Evolutionary conservation across 768 basidiomycete genomes (phyloP), one percentile per base, ranked within the genome.

Genomic region (Rickenella mellea): DNA sequence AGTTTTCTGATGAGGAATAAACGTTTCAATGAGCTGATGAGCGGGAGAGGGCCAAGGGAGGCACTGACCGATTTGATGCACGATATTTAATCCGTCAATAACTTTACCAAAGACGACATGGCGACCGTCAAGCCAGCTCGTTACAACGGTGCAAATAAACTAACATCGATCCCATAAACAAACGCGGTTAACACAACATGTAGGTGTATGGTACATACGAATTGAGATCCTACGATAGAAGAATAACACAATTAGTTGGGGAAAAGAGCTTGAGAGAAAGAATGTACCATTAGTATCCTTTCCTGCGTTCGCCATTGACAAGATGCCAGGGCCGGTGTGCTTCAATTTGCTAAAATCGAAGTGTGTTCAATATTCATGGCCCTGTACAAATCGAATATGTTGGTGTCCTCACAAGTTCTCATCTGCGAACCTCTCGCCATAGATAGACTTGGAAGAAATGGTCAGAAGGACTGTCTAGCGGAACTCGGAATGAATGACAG

Each of bases 101-200:
- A 97, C 86, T 51, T 78, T 79, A 40, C 94, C 94, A 49, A 97
- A 96, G 28, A 97, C 93, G 55, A 96, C 90, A 53, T 94, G 92
- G 61, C 80, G 82, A 51, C 83, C 82, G 62, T 97, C 91, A 56
- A 97, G 66, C 92, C 92, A 94, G 58, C 73, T 70, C 24, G 92
- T 97, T 44, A 76, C 62, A 49, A 80, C 74, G 35, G 92, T 94
- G 64, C 83, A 88, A 58, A 97, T 94, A 66, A 97, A 97, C 89
- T 94, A 61, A 35, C 19, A 5, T 32, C 20, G 30, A n/a, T 32
- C n/a, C 20, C 30, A 7, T 3, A n/a, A 7, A 3, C 30, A 7
- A n/a, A 3, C 7, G n/a, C 19, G 24, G 24, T 11, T 5, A 36
- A 36, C 29, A 30, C 29, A 30, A 15, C 10, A n/a, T n/a, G 10